A percentile compares a stretch with the other conserved stretches of the same genome.
Evolutionary conservation across 2,329 filamentous ascomycete species (phyloP).

Genomic region (Pleurostoma richardsiae): DNA sequence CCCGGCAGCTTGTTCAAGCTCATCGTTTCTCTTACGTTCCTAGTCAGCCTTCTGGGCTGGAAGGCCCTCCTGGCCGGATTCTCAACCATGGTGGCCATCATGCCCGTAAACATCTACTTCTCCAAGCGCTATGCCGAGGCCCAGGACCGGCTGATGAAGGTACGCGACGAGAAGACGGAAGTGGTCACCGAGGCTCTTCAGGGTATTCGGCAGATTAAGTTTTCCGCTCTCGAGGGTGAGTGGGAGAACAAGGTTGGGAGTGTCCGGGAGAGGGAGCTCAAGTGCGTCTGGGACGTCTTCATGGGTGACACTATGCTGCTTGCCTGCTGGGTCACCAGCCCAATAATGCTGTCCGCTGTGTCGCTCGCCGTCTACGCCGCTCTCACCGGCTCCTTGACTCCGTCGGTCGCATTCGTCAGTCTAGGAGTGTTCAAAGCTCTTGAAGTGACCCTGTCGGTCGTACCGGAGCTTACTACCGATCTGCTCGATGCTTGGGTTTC

Average conservation of each 20-base stretch:
- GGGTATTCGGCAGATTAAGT: conserved; percentile 81
- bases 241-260: conserved; percentile 68
- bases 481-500: conserved; percentile 71
- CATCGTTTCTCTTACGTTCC: conserved; percentile 59
- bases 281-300: conserved; percentile 62
- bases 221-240: conserved; percentile 68
- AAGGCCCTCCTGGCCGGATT: conserved; percentile 62
- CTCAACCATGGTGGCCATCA: conserved; percentile 55
- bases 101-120: conserved; percentile 64
- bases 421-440: conserved; percentile 71
- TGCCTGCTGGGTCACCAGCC: conserved; percentile 67
- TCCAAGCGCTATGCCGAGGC: conserved; percentile 59
- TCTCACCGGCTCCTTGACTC: conserved; percentile 56
- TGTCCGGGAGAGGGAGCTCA: conserved; percentile 62
- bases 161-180: conserved; percentile 69
- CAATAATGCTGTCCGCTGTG: conserved; percentile 67
- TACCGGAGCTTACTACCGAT: conserved; percentile 70
- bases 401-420: conserved; percentile 75
- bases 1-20: conserved; percentile 59
- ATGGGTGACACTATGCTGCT: conserved; percentile 57
- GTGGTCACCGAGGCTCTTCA: conserved; percentile 72
- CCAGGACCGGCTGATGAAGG: conserved; percentile 69
- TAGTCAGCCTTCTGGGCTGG: conserved; percentile 69
- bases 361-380: conserved; percentile 65
- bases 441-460: conserved; percentile 63